Percentiles rank a stretch among this genome's conserved stretches.
These are phyloP conservation scores for Xylariaceae sp. DNA, from an alignment of 2,329 filamentous ascomycete genomes.

Conservation along the genomic window DNA sequence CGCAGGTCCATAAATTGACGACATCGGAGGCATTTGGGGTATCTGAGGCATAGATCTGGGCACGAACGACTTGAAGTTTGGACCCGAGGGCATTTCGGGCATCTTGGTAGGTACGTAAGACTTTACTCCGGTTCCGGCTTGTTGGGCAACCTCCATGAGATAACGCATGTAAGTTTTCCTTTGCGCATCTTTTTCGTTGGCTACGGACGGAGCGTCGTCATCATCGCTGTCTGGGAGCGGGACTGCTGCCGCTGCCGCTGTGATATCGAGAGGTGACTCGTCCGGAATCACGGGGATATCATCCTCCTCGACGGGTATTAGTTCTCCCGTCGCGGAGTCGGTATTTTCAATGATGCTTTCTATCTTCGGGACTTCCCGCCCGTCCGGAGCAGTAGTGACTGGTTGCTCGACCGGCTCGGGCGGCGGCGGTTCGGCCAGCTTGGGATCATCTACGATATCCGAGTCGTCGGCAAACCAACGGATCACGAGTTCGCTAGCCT, in stretches of 20 bases:
- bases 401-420: constrained; percentile 34
- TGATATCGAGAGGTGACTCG: constrained; percentile 47
- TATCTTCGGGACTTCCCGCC: constrained; percentile 28
- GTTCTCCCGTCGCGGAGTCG: neutral
- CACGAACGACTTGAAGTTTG: constrained; percentile 31
- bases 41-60: constrained; percentile 25
- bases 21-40: constrained; percentile 17
- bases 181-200: constrained; percentile 32
- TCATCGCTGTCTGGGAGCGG: constrained; percentile 40
- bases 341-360: constrained; percentile 25
- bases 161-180: constrained; percentile 44
- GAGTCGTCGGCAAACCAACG: constrained; percentile 50
- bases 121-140: constrained; percentile 42
- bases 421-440: constrained; percentile 40
- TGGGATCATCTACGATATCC: constrained; percentile 41
- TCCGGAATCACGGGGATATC: constrained; percentile 30
- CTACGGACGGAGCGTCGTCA: constrained; percentile 29
- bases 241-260: constrained; percentile 46
- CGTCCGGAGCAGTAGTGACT: constrained; percentile 31
- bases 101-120: constrained; percentile 43
- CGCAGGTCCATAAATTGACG: constrained; percentile 29
- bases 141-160: constrained; percentile 44
- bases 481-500: constrained; percentile 51
- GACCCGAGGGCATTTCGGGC: constrained; percentile 34
- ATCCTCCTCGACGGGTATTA: constrained; percentile 5